phyloP scores from a whole-genome alignment of 495 filamentous ascomycete species.

The Oleoguttula mirabilis region DNA sequence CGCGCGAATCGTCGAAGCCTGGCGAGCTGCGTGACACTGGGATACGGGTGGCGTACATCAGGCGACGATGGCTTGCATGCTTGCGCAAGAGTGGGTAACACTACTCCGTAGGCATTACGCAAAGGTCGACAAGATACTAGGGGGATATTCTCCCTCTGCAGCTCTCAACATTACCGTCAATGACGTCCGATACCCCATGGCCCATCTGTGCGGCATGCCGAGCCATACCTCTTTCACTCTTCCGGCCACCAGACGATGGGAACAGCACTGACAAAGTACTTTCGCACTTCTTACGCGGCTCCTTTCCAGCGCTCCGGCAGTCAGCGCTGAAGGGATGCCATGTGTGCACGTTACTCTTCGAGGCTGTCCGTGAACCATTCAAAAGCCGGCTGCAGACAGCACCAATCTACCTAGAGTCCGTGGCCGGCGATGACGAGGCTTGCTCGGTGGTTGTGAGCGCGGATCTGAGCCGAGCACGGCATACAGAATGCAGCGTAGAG shows the following conservation, averaged over 20 bases:
- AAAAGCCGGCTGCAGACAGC: not conserved
- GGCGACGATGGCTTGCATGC: no score
- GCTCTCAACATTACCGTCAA: no score
- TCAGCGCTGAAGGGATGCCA: not conserved
- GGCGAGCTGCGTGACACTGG: no score
- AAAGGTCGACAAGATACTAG: no score
- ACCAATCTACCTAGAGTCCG: not conserved
- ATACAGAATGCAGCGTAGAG: not conserved
- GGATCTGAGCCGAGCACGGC: not conserved
- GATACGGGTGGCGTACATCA: no score
- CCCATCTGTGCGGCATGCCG: not conserved
- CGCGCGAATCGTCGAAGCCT: no score
- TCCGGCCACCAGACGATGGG: no score
- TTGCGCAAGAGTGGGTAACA: no score
- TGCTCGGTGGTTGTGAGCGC: not conserved
- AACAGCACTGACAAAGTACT: not conserved
- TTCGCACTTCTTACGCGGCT: not conserved
- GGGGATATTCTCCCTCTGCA: no score
- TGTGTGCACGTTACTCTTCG: not conserved
- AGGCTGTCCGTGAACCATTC: not conserved
- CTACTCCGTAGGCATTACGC: no score
- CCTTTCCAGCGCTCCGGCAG: not conserved
- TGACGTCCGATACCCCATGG: not conserved
- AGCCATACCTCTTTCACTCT: not conserved
- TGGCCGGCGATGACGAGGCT: not conserved